A percentile compares a stretch with the other conserved stretches of the same genome.
These are phyloP conservation scores for Coccomyxa sp. DNA, from an alignment of 139 green algal species.

Conservation along the genomic window DNA sequence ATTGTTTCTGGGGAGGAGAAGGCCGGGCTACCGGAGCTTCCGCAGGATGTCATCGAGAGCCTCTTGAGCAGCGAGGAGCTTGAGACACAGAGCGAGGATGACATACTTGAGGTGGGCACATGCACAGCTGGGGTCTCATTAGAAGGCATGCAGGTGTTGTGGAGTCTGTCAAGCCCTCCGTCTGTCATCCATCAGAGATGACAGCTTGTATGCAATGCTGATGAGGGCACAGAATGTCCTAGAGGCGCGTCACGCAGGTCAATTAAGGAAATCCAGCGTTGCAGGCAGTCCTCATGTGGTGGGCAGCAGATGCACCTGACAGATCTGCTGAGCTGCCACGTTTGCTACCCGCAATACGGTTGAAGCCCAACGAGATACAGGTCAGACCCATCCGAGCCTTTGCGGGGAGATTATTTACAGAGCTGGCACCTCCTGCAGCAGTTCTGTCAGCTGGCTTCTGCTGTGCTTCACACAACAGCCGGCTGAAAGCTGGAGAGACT, in stretches of 20 bases:
- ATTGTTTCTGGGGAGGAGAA: not conserved
- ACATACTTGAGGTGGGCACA: not conserved
- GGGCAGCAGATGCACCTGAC: not conserved
- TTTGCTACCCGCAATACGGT: not conserved
- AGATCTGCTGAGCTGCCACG: not conserved
- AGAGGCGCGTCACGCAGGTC: not conserved
- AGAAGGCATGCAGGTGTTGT: not conserved
- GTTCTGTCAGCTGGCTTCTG: too few species aligned
- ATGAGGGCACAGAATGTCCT: not conserved
- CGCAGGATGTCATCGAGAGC: not conserved
- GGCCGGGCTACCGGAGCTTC: not conserved
- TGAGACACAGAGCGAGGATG: not conserved
- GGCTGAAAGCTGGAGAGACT: too few species aligned
- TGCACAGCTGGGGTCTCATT: too few species aligned
- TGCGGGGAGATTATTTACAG: too few species aligned
- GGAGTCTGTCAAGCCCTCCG: not conserved
- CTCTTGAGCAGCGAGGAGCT: slow-evolving; percentile 8
- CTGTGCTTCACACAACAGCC: too few species aligned
- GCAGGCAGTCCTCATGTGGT: not conserved
- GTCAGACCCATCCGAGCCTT: too few species aligned
- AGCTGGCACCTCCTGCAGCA: too few species aligned
- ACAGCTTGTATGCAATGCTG: not conserved
- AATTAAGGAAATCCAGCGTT: not conserved
- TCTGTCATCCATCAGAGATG: not conserved
- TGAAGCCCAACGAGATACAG: not conserved